Conservation (phyloP, 352 stramenopile species). For the Phytopythium ostracodes region DNA sequence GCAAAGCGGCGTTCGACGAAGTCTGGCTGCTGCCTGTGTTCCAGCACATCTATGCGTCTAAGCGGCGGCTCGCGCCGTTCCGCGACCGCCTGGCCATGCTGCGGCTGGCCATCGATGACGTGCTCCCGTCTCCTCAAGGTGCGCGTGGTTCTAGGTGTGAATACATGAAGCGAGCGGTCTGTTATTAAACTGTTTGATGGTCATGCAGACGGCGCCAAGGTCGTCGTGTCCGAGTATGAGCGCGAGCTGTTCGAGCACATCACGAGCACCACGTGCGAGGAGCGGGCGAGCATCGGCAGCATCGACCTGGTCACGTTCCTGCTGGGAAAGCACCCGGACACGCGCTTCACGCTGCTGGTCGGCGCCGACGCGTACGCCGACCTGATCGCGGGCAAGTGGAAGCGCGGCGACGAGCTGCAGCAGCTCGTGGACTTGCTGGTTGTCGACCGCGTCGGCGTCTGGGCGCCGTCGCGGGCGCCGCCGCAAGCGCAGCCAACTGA, state of each 20-base stretch:
- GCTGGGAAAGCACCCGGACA: constrained; percentile 33
- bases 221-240: constrained; percentile 60
- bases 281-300: constrained; percentile 52
- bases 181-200: not conserved
- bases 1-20: constrained; percentile 51
- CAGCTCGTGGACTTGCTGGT: constrained; percentile 64
- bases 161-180: not conserved
- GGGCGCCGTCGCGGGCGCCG: constrained; percentile 33
- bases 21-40: constrained; percentile 89
- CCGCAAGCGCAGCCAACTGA: constrained; percentile 9
- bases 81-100: constrained; percentile 71
- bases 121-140: constrained; percentile 14
- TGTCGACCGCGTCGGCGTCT: constrained; percentile 60
- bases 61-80: constrained; percentile 73
- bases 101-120: constrained; percentile 40
- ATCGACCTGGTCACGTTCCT: constrained; percentile 74
- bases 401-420: constrained; percentile 70
- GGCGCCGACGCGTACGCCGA: constrained; percentile 84
- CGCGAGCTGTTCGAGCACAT: constrained; percentile 60
- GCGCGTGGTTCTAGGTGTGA: not conserved
- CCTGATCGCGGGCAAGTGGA: constrained; percentile 83
- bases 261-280: constrained; percentile 7
- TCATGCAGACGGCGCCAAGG: constrained; percentile 14
- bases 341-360: constrained; percentile 69
- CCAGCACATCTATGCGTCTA: constrained; percentile 84